Base-by-base conservation (phyloP, 352 stramenopile genomes). In the Phytopythium vexans region DNA sequence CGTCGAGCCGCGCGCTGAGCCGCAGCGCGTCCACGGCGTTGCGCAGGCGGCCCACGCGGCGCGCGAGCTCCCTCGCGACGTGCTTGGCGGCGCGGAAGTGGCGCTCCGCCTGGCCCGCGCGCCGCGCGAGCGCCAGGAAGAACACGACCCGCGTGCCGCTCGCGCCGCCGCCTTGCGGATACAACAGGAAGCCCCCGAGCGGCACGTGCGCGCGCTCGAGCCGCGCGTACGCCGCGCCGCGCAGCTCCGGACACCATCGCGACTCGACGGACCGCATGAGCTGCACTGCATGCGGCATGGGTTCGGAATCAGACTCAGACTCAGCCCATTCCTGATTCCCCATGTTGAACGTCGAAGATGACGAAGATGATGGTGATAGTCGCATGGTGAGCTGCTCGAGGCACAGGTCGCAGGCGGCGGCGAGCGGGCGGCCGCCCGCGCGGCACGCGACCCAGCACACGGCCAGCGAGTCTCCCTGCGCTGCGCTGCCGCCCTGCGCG, bases 391-490 rank as follows among this genome's bases (percentile, higher is more conserved):
- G 91, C 64, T 91, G 77, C 14, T 84, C 65, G 0, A 91, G 56
- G 48, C 83, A 90, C 16, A 93, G 62, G 54, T 93, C 83, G 38
- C 75, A 83, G 61, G 92, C 83, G 2, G 65, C 75, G 33, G 87
- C 62, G 49, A 92, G 71, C 9, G 83, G 72, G 40, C 79, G 79
- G 51, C 67, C 65, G 64, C 79, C 86, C 6, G 21, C 21, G 32
- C 72, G 75, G 34, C 75, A 88, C 48, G 80, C 72, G 12, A 90
- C 52, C 83, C 81, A 94, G 34, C 82, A 81, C 33, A 92, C 79
- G 8, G 73, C 73, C 9, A 94, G 53, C 1, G 72, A 73, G 52
- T 89, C 74, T 5, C 57, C 52, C 14, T 54, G 64, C 4, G 70
- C 56, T 8, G 48, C 45, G 12, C 49, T 8, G 8, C 40, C 12